A percentile compares a stretch with the other conserved stretches of the same genome.
Conservation (phyloP, 176 grass and related monocot species). For the Avena eriantha region DNA sequence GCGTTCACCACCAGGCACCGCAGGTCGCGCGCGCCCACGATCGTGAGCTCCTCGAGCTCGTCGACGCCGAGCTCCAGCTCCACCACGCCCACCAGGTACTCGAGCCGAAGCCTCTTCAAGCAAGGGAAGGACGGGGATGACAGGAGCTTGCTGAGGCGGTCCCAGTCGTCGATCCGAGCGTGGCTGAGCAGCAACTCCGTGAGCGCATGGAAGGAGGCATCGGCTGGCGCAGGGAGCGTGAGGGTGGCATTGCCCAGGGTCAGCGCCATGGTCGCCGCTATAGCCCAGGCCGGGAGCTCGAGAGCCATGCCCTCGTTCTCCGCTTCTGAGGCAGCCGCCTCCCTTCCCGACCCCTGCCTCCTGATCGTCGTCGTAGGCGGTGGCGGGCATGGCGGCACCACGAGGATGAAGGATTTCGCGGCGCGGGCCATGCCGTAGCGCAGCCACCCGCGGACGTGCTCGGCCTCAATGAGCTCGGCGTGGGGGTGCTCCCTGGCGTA, state of each 20-base stretch:
- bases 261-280: background rate
- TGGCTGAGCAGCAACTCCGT: background rate
- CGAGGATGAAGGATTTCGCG: background rate
- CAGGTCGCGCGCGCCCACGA: background rate
- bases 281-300: background rate
- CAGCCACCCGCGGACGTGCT: background rate
- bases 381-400: background rate
- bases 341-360: no score
- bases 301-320: background rate
- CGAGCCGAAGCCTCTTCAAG: conserved; percentile 20
- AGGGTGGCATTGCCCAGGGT: conserved; percentile 7
- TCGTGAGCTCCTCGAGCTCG: conserved; percentile 14
- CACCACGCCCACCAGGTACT: conserved; percentile 4
- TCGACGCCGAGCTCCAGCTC: background rate
- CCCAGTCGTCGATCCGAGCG: background rate
- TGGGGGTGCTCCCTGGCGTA: conserved; percentile 19
- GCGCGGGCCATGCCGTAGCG: background rate
- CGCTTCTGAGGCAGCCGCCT: no score
- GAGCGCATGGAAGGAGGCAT: background rate
- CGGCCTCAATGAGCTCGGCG: background rate
- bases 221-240: background rate
- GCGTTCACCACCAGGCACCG: background rate
- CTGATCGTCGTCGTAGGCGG: background rate
- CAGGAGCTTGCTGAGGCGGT: background rate
- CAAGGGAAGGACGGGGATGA: background rate